Base-by-base conservation (phyloP, 2,329 filamentous ascomycete genomes). In the Elsinoe fawcettii region DNA sequence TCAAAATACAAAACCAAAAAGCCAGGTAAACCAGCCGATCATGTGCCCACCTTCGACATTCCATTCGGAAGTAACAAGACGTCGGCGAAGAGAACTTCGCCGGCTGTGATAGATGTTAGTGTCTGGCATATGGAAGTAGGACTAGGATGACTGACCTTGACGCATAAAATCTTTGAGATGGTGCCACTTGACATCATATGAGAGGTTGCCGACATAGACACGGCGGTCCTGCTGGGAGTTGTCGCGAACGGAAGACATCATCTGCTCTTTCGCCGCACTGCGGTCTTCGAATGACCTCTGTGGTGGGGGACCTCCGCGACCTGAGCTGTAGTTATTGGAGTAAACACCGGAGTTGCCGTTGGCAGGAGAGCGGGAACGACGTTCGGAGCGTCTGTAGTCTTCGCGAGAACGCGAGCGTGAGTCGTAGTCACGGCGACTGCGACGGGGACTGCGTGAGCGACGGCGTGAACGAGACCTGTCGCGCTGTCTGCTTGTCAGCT, bases 41-140 rank as follows among this genome's bases (percentile, higher is more conserved):
- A 91, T 81, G 79, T 84, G 90, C 89, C 90, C 91, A 97, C 92
- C 92, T 99, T 99, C 89, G 92, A 97, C 93, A 99, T 99, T 91
- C 93, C 93, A 83, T 99, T 99, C 72, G 93, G 93, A 86, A 99
- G 90, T 76, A 96, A 82, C 77, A 99, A 86, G 73, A 99, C 93
- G 83, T 99, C 93, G 80, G 93, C 93, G 80, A 96, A 99, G 79
- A 97, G 85, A 75, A 99, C 93, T 77, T 97, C 92, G 83, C 93
- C 93, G 80, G 93, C 93, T 97, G 76, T 67, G 61, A 61, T 47
- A 61, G 59, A 51, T 63, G 68, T 74, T 68, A 74, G 71, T 66
- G 14, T 22, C 8, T 16, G 8, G 62, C 55, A 25, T 43, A 32
- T 57, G 37, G 54, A 34, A 27, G 54, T n/a, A 16, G n/a, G 32